phyloP scores from a whole-genome alignment of 83 land plant species.

The Isoetes engelmannii region DNA sequence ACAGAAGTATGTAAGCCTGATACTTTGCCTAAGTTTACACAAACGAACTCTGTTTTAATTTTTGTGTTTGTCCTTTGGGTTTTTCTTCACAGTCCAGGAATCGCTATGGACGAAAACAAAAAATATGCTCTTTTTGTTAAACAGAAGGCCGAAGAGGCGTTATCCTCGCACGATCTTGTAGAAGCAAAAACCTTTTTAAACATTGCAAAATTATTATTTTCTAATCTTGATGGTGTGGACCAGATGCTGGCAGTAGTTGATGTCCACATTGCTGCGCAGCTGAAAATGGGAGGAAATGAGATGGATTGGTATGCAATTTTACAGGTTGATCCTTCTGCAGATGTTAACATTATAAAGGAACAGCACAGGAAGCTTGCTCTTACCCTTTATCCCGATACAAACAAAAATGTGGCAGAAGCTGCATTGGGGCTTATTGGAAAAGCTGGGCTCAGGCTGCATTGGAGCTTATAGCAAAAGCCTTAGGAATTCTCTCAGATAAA shows the following conservation, averaged over 20 bases:
- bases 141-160: constrained; percentile 63
- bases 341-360: constrained; percentile 65
- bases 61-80: no score
- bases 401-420: constrained; percentile 28
- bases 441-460: constrained; percentile 66
- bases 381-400: constrained; percentile 39
- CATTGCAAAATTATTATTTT: constrained; percentile 71
- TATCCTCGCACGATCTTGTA: constrained; percentile 51
- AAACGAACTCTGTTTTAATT: no score
- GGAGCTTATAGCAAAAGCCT: constrained; percentile 64
- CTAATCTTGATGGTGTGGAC: constrained; percentile 53
- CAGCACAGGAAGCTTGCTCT: constrained; percentile 87
- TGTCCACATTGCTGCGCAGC: constrained; percentile 61
- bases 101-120: constrained; percentile 76
- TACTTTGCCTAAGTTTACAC: no score
- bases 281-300: constrained; percentile 34
- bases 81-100: no score
- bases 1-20: no score
- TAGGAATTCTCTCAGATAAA: constrained; percentile 35
- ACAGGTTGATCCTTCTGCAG: constrained; percentile 42
- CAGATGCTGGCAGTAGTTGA: constrained; percentile 76
- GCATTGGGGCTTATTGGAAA: constrained; percentile 32
- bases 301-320: constrained; percentile 85
- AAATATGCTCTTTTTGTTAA: constrained; percentile 79
- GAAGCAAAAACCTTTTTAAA: constrained; percentile 63